phyloP scores from a whole-genome alignment of 164 flowering plant genomes.

The Liquidambar formosana region DNA sequence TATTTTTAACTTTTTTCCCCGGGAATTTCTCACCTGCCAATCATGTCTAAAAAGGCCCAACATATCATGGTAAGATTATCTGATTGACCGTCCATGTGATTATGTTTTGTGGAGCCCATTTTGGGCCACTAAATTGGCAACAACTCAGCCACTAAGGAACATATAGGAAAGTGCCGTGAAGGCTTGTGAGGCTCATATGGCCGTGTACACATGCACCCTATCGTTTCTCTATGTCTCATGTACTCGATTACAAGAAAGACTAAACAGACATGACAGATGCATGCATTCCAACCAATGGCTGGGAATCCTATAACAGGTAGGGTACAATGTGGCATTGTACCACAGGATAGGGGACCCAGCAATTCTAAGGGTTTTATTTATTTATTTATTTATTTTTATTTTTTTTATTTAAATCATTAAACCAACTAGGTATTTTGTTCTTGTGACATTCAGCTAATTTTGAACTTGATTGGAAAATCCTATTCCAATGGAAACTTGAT shows the following conservation, averaged over 20 bases:
- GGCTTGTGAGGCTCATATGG: background rate
- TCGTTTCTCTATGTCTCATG: background rate
- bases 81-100: constrained; percentile 18
- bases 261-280: background rate
- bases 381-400: too few species aligned
- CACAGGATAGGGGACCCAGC: too few species aligned
- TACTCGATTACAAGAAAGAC: too few species aligned
- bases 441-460: too few species aligned
- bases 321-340: too few species aligned
- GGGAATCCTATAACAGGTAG: too few species aligned
- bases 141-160: background rate
- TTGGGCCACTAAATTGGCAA: background rate
- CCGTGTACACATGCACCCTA: background rate
- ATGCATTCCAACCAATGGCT: background rate
- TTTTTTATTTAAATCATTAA: too few species aligned
- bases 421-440: too few species aligned
- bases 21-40: background rate
- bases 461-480: too few species aligned
- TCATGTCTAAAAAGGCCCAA: constrained; percentile 14
- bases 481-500: too few species aligned
- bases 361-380: too few species aligned
- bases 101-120: constrained; percentile 9
- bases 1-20: background rate
- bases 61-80: constrained; percentile 18
- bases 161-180: background rate